These are phyloP conservation scores for Toxicodendron radicans DNA, from an alignment of 345 rosid species.

Conservation along the genomic window DNA sequence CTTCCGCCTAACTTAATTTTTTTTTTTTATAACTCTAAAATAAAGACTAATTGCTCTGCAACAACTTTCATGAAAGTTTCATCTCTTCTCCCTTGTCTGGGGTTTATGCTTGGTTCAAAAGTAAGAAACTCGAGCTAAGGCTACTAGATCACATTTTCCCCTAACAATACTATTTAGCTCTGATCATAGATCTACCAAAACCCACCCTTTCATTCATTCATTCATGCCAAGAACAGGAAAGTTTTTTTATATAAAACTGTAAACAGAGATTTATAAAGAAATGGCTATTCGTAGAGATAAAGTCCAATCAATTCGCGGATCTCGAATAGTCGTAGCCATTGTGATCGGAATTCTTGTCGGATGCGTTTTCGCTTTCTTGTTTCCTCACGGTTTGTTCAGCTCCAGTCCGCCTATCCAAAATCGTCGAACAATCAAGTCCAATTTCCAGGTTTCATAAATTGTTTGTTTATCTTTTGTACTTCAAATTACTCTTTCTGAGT, in stretches of 20 bases:
- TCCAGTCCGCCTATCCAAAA: slow-evolving; percentile 28
- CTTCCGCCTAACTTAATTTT: background rate
- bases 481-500: background rate
- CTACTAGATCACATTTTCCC: background rate
- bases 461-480: background rate
- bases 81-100: background rate
- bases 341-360: slow-evolving; percentile 67
- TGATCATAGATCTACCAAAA: background rate
- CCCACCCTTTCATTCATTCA: background rate
- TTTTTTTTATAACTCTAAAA: background rate
- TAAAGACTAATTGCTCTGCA: slow-evolving; percentile 13
- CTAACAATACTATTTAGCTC: background rate
- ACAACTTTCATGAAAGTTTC: background rate
- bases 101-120: background rate
- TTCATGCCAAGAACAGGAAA: background rate
- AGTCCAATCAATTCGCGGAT: slow-evolving; percentile 57
- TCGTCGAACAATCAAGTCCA: slow-evolving; percentile 38
- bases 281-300: slow-evolving; percentile 85
- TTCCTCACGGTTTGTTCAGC: slow-evolving; percentile 67
- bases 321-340: slow-evolving; percentile 74
- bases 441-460: slow-evolving; percentile 42
- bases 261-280: slow-evolving; percentile 14
- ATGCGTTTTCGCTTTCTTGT: slow-evolving; percentile 62
- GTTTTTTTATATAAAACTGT: background rate
- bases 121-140: background rate